Conservation (phyloP, 176 grass and related monocot species). For the Cenchrus americanus region DNA sequence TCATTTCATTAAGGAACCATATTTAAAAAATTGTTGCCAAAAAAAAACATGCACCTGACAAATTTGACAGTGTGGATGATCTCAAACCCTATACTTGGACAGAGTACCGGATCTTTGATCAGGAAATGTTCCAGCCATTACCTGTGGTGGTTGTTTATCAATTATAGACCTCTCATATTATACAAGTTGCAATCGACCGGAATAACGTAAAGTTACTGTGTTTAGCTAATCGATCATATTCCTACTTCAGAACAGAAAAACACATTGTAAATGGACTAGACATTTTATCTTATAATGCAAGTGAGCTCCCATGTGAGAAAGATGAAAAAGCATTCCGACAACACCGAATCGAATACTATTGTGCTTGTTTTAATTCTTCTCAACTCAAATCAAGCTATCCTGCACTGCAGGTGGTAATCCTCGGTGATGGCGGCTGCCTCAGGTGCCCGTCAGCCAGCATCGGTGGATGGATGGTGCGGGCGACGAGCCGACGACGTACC, state of each 20-base stretch:
- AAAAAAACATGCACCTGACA: background rate
- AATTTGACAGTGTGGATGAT: constrained; percentile 19
- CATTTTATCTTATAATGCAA: background rate
- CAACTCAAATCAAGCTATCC: too few species aligned
- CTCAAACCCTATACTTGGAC: too few species aligned
- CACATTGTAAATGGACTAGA: background rate
- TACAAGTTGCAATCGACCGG: background rate
- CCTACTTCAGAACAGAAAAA: background rate
- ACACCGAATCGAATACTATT: too few species aligned
- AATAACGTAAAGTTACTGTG: background rate
- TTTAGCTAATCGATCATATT: background rate
- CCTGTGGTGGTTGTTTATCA: constrained; percentile 1
- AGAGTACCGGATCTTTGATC: background rate
- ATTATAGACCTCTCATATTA: background rate
- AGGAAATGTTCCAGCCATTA: constrained; percentile 22
- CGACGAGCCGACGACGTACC: too few species aligned
- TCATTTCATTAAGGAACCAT: background rate
- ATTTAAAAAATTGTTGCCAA: background rate
- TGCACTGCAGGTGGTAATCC: too few species aligned
- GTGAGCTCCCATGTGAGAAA: background rate
- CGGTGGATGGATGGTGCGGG: too few species aligned
- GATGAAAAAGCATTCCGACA: too few species aligned
- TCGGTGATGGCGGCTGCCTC: too few species aligned
- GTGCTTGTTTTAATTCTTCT: too few species aligned
- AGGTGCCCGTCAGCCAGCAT: too few species aligned